phyloP scores from a whole-genome alignment of 1,139 yeast genomes.

The Candida albicans region DNA sequence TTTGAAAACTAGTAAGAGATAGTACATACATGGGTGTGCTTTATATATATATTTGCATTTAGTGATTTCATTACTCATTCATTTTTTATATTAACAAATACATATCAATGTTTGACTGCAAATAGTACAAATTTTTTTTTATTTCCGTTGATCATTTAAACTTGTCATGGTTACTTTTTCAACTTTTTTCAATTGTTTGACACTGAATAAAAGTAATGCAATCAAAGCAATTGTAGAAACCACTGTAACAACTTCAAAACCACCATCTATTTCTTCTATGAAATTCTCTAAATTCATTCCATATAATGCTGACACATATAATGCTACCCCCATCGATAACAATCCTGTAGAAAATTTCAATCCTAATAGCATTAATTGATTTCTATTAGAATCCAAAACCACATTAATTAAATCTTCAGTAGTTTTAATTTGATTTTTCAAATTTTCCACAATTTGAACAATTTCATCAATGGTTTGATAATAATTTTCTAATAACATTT shows the following conservation, averaged over 20 bases:
- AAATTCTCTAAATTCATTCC: constrained; percentile 83
- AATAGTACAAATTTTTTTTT: not conserved
- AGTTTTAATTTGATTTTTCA: constrained; percentile 43
- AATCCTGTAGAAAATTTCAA: constrained; percentile 44
- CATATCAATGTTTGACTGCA: too few species aligned
- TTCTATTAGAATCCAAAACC: constrained; percentile 47
- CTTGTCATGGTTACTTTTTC: constrained; percentile 47
- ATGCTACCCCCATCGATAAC: constrained; percentile 39
- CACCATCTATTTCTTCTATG: constrained; percentile 69
- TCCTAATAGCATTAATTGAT: constrained; percentile 48
- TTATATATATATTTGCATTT: not conserved
- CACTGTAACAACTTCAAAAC: constrained; percentile 37
- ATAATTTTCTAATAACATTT: constrained; percentile 44
- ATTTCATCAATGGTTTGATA: constrained; percentile 46
- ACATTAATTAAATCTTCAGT: constrained; percentile 49
- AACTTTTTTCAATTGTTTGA: constrained; percentile 31
- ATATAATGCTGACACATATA: constrained; percentile 43
- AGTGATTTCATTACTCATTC: not conserved
- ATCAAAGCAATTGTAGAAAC: constrained; percentile 28
- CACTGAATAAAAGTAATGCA: constrained; percentile 27
- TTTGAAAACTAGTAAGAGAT: constrained; percentile 21
- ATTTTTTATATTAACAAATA: too few species aligned
- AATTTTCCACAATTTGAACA: constrained; percentile 45
- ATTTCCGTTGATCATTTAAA: constrained; percentile 4
- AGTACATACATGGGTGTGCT: not conserved